Evolutionary conservation across 208 protist species (phyloP).

Genomic region (Wallacemonas collosoma): DNA sequence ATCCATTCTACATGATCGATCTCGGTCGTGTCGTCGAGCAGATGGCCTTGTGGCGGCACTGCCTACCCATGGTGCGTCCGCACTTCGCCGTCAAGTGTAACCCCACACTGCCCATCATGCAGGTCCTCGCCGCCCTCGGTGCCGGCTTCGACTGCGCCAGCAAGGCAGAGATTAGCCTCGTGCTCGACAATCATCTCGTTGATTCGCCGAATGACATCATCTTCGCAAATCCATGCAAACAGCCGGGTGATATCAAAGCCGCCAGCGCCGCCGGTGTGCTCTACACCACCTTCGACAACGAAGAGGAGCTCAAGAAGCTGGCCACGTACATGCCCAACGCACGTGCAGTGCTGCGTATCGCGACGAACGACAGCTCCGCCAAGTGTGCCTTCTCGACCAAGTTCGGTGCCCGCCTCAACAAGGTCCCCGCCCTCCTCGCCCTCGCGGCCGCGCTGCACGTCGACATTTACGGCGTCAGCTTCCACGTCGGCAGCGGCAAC

Average conservation of each 20-base stretch:
- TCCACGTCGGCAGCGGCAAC: constrained; percentile 92
- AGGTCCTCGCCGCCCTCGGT: constrained; percentile 62
- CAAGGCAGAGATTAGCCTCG: constrained; percentile 56
- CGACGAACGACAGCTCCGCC: constrained; percentile 68
- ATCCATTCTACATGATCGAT: constrained; percentile 85
- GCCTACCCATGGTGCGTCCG: constrained; percentile 72
- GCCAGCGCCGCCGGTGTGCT: constrained; percentile 53
- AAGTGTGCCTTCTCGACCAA: constrained; percentile 81
- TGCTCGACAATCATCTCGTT: constrained; percentile 42
- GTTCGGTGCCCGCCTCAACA: constrained; percentile 64
- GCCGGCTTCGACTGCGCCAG: constrained; percentile 87
- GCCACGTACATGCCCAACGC: constrained; percentile 46
- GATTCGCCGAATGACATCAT: constrained; percentile 58
- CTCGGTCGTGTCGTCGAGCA: constrained; percentile 70
- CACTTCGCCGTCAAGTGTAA: constrained; percentile 91
- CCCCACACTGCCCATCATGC: constrained; percentile 46
- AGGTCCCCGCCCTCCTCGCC: constrained; percentile 48
- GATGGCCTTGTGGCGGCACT: constrained; percentile 60
- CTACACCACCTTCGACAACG: constrained; percentile 87
- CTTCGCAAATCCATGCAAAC: constrained; percentile 92
- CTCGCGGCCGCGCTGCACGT: constrained; percentile 38
- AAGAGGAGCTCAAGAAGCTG: constrained; percentile 79
- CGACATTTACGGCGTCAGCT: constrained; percentile 78
- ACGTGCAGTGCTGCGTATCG: constrained; percentile 64
- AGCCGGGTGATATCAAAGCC: constrained; percentile 51